Evolutionary conservation across 352 stramenopile species (phyloP).

Genomic region (Phytophthora pisi): DNA sequence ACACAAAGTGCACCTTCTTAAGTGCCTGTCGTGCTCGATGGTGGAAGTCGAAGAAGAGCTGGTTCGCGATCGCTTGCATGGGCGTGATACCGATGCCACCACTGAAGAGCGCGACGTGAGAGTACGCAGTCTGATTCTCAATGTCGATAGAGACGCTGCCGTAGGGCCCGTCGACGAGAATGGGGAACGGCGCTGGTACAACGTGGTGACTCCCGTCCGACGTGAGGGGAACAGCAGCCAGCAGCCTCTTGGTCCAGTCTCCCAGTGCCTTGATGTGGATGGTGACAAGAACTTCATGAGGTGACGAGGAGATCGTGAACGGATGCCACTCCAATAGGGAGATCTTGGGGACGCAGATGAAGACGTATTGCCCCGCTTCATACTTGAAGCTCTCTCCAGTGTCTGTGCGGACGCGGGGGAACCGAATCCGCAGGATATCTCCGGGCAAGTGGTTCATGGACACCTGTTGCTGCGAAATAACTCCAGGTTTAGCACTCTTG

Average conservation of each 20-base stretch:
- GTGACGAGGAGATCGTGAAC: constrained; percentile 79
- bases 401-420: constrained; percentile 32
- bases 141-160: constrained; percentile 48
- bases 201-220: background rate
- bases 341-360: constrained; percentile 69
- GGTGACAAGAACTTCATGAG: constrained; percentile 53
- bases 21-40: constrained; percentile 8
- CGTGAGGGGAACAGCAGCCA: constrained; percentile 8
- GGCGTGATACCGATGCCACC: constrained; percentile 54
- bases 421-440: constrained; percentile 41
- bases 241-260: constrained; percentile 62
- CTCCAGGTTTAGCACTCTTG: constrained; percentile 20
- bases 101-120: constrained; percentile 47
- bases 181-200: constrained; percentile 7
- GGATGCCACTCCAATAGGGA: constrained; percentile 78
- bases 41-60: constrained; percentile 27
- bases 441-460: constrained; percentile 12
- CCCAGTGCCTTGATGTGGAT: constrained; percentile 60
- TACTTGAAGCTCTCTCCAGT: constrained; percentile 38
- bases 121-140: constrained; percentile 32
- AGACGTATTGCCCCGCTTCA: constrained; percentile 64
- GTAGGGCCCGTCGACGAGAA: constrained; percentile 55
- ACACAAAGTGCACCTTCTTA: constrained; percentile 46
- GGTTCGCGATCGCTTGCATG: constrained; percentile 44
- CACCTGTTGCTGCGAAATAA: constrained; percentile 26